Evolutionary conservation across 352 stramenopile species (phyloP).

Genomic region (Phytophthora pseudosyringae): DNA sequence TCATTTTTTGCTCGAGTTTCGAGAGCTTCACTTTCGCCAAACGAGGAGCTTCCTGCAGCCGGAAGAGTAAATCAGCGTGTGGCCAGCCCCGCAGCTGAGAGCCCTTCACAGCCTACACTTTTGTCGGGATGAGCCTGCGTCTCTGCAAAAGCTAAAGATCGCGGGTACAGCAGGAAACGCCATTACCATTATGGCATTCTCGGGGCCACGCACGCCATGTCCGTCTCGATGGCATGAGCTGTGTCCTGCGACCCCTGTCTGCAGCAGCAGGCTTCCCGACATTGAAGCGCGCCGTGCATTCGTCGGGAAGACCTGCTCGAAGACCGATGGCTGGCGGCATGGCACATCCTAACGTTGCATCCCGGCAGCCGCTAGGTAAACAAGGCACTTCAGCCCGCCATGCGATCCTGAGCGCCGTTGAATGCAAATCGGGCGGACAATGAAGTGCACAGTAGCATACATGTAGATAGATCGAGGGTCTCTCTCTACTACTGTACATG

Average conservation of each 20-base stretch:
- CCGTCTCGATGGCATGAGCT: not conserved
- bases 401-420: slow-evolving; percentile 5
- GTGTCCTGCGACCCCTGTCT: slow-evolving; percentile 12
- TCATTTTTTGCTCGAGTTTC: no score
- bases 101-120: slow-evolving; percentile 33
- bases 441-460: slow-evolving; percentile 7
- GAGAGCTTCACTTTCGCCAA: no score
- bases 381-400: slow-evolving; percentile 6
- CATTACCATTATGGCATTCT: slow-evolving; percentile 1
- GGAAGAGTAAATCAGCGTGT: not conserved
- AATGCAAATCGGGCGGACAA: no score
- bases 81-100: slow-evolving; percentile 5
- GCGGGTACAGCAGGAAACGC: slow-evolving; percentile 9
- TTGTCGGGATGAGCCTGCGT: slow-evolving; percentile 18
- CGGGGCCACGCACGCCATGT: not conserved
- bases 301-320: not conserved
- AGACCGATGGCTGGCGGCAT: slow-evolving; percentile 2
- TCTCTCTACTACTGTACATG: no score
- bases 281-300: slow-evolving; percentile 11
- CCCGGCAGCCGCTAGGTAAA: slow-evolving; percentile 17
- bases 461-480: slow-evolving; percentile 20
- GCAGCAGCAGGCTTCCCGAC: slow-evolving; percentile 1
- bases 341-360: slow-evolving; percentile 28
- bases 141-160: slow-evolving; percentile 11
- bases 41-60: no score